Evolutionary conservation across 768 basidiomycete genomes (phyloP).

Genomic region (Coprinopsis cinerea): DNA sequence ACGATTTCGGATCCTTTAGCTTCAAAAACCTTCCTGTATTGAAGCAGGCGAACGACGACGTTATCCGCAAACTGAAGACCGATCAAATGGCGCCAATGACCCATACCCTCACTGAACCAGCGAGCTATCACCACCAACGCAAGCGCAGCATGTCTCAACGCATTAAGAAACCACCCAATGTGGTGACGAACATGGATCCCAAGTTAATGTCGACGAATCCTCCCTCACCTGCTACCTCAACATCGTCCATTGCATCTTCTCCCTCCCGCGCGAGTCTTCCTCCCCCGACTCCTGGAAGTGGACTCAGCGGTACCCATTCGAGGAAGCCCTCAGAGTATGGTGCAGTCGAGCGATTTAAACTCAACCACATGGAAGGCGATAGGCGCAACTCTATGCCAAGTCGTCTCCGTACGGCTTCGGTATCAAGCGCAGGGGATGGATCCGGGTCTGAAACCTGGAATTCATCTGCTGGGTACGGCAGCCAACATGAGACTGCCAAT

Average conservation of each 20-base stretch:
- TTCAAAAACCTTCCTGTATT: constrained; percentile 95
- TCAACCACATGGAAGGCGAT: constrained; percentile 71
- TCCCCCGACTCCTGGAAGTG: constrained; percentile 59
- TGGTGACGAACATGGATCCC: constrained; percentile 64
- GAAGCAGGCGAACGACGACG: constrained; percentile 98
- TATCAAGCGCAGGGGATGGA: constrained; percentile 76
- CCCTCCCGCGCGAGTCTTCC: constrained; percentile 71
- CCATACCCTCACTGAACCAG: constrained; percentile 66
- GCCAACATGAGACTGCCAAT: constrained; percentile 50
- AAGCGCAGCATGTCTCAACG: constrained; percentile 79
- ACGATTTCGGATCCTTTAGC: constrained; percentile 96
- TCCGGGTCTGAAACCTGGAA: constrained; percentile 74
- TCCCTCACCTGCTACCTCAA: constrained; percentile 88
- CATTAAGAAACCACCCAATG: constrained; percentile 75
- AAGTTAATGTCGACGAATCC: constrained; percentile 66
- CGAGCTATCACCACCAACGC: constrained; percentile 52
- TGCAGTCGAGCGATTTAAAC: constrained; percentile 84
- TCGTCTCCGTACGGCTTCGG: constrained; percentile 79
- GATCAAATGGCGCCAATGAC: constrained; percentile 80
- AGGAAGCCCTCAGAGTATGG: constrained; percentile 90
- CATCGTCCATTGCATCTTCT: constrained; percentile 86
- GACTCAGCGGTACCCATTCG: constrained; percentile 47
- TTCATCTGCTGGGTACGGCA: constrained; percentile 48
- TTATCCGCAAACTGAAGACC: constrained; percentile 91
- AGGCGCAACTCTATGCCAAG: constrained; percentile 83